Percentiles rank a stretch among this genome's conserved stretches.
Evolutionary conservation across 164 flowering plant genomes (phyloP).

Genomic region (Stephania japonica): DNA sequence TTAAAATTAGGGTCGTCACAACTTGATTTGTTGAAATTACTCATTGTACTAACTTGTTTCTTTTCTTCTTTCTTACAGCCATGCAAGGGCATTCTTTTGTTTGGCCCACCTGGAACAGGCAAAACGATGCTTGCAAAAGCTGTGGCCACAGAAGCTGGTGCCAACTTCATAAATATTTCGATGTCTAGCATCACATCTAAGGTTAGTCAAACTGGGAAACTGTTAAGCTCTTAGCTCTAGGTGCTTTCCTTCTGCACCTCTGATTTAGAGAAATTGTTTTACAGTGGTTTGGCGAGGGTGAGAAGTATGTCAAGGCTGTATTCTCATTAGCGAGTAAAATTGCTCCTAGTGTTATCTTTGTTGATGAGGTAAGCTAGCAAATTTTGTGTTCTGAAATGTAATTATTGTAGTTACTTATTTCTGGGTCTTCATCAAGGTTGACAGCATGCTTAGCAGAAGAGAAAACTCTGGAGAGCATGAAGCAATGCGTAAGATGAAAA

Average conservation of each 20-base stretch:
- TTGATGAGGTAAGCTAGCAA: constrained; percentile 72
- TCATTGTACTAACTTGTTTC: background rate
- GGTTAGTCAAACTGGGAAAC: constrained; percentile 28
- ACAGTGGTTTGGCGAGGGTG: constrained; percentile 99
- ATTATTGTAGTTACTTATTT: background rate
- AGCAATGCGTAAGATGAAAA: constrained; percentile 98
- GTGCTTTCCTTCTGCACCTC: background rate
- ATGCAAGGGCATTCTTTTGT: constrained; percentile 87
- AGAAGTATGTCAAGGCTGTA: constrained; percentile 92
- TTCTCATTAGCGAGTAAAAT: constrained; percentile 95
- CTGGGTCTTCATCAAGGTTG: constrained; percentile 52
- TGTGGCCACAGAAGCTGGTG: constrained; percentile 97
- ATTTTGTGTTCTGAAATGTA: background rate
- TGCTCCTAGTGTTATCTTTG: constrained; percentile 89
- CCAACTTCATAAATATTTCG: constrained; percentile 91
- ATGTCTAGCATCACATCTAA: constrained; percentile 98
- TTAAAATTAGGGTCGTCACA: no score
- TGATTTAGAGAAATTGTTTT: background rate
- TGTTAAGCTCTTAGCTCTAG: background rate
- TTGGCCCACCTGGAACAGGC: constrained; percentile 98
- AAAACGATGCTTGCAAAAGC: constrained; percentile 99
- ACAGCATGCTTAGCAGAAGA: constrained; percentile 91
- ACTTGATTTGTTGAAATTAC: background rate
- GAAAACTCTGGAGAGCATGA: constrained; percentile 96
- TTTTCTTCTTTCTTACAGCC: constrained; percentile 46